Percentiles rank a stretch among this genome's conserved stretches.
phyloP scores from a whole-genome alignment of 1,284 basidiomycete genomes.

The Apiotrichum laibachii region DNA sequence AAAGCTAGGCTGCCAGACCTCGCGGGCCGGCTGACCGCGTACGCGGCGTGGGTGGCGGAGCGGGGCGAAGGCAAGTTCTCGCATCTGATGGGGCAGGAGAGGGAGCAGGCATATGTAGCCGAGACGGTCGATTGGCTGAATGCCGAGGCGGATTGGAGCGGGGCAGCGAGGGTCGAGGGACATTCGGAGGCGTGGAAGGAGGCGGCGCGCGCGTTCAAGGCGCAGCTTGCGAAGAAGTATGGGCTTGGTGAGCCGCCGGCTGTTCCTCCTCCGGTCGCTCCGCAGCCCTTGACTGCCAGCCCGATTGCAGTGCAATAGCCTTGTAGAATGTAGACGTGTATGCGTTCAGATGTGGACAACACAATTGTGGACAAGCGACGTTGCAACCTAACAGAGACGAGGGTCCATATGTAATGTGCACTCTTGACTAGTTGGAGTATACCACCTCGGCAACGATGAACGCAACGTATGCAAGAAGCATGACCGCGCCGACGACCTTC shows the following conservation, averaged over 20 bases:
- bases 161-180: slow-evolving; percentile 26
- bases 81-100: slow-evolving; percentile 34
- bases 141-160: slow-evolving; percentile 25
- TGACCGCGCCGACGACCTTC: no score
- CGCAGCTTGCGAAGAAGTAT: slow-evolving; percentile 21
- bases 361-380: no score
- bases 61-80: slow-evolving; percentile 30
- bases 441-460: no score
- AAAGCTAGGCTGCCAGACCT: slow-evolving; percentile 30
- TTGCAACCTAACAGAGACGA: no score
- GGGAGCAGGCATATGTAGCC: slow-evolving; percentile 30
- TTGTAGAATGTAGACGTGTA: no score
- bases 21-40: slow-evolving; percentile 15
- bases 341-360: no score
- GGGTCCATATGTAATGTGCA: no score
- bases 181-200: slow-evolving; percentile 29
- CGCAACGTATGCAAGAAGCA: no score
- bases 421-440: no score
- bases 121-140: slow-evolving; percentile 41
- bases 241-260: slow-evolving; percentile 5
- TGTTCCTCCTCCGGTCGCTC: no score
- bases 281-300: no score
- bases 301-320: no score
- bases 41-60: slow-evolving; percentile 15
- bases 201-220: slow-evolving; percentile 22